Conservation (phyloP, 495 filamentous ascomycete genomes). For the Chaetomium tenue region DNA sequence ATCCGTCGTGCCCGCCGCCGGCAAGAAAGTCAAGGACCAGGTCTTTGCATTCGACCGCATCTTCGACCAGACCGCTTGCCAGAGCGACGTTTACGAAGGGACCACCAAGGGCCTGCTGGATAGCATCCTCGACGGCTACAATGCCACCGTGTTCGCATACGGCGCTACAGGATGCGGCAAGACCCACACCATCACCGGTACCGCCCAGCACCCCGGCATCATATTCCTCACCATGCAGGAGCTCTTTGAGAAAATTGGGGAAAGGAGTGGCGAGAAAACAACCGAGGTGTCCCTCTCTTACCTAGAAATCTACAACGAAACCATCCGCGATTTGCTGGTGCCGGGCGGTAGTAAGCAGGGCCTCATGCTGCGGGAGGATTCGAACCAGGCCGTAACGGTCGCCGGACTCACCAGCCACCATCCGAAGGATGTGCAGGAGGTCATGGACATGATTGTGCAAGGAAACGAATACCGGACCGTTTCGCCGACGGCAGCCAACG, state of each 20-base stretch:
- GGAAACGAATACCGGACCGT: constrained; percentile 95
- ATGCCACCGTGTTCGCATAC: constrained; percentile 98
- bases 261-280: constrained; percentile 76
- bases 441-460: constrained; percentile 98
- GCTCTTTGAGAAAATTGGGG: constrained; percentile 91
- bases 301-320: constrained; percentile 99
- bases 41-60: constrained; percentile 95
- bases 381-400: constrained; percentile 89
- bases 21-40: constrained; percentile 95
- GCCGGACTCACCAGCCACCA: constrained; percentile 89
- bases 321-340: constrained; percentile 90
- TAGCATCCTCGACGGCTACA: constrained; percentile 95
- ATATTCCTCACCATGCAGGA: constrained; percentile 99
- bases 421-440: constrained; percentile 78
- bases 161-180: constrained; percentile 98
- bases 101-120: constrained; percentile 88
- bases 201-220: constrained; percentile 88
- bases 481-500: constrained; percentile 96
- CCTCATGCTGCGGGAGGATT: constrained; percentile 92
- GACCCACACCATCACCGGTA: constrained; percentile 93
- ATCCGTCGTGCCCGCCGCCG: constrained; percentile 73
- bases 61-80: constrained; percentile 93
- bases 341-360: constrained; percentile 82
- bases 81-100: constrained; percentile 92
- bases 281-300: constrained; percentile 93